Evolutionary conservation across 2,329 filamentous ascomycete genomes (phyloP), one percentile per base, ranked within the genome.

Genomic region (Thelonectria olida): DNA sequence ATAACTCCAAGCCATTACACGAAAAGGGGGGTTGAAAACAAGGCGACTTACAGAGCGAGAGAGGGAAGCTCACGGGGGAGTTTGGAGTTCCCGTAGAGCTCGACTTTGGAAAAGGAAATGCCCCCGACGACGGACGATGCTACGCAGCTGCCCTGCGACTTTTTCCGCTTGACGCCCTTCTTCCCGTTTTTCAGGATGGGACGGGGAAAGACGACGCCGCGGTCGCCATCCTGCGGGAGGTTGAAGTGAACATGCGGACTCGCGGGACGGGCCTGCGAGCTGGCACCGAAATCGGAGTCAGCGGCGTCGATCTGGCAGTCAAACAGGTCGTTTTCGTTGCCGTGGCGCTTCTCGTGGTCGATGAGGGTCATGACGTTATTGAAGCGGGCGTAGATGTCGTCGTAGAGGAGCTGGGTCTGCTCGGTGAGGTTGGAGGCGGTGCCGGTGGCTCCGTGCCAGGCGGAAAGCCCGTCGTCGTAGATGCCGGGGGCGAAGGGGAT

Each of bases 31-130:
- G 7, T 36, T 13, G 20, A 17, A 12, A 31, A 10, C 2, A 7
- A 38, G 36, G 27, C 3, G 13, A 76, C 84, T 70, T 81, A 91
- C 83, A 95, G 79, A 69, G 85, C 87, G 48, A 96, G 82, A 0
- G 88, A 85, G 1, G 88, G 86, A 2, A 96, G 80, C 62, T 90
- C 80, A 34, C 84, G 79, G 0, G 92, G 90, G 5, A 96, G 79
- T 58, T 85, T 87, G 2, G 92, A 92, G 74, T 97, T 97, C 45
- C 87, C 84, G 73, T 96, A 96, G 1, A 89, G 78, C 70, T 93
- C 90, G 13, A 92, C 90, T 74, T 96, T 96, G 13, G 88, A 84
- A 67, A 93, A 92, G 72, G 89, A 88, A 62, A 84, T 86, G 8
- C 82, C 82, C 10, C 82, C 81, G 1, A 74, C 65, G 1, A 74